Conservation (phyloP, 176 grass and related monocot species). For the Carex parvula region DNA sequence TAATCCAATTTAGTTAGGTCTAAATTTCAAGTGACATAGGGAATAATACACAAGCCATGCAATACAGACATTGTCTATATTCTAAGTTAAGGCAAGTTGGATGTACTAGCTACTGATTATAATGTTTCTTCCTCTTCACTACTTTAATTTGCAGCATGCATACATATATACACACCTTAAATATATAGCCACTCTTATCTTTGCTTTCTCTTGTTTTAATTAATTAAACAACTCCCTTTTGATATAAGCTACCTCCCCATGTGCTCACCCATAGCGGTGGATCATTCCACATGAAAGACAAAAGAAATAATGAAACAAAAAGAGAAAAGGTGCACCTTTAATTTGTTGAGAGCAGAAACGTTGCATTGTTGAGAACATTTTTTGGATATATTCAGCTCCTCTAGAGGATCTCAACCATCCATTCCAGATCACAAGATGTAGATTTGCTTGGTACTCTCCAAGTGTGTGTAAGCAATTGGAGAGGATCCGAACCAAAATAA, state of each 20-base stretch:
- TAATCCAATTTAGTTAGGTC: neutral
- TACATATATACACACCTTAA: neutral
- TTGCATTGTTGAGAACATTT: neutral
- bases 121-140: conserved; percentile 29
- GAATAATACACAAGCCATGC: conserved; percentile 4
- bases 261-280: conserved; percentile 23
- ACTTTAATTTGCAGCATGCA: conserved; percentile 2
- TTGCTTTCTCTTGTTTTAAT: conserved; percentile 19
- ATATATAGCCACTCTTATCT: conserved; percentile 1
- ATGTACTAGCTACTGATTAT: neutral
- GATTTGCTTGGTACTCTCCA: neutral
- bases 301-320: conserved; percentile 37
- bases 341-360: neutral
- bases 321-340: conserved; percentile 24
- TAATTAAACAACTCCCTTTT: conserved; percentile 16
- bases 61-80: conserved; percentile 17
- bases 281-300: conserved; percentile 34
- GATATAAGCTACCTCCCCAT: conserved; percentile 32
- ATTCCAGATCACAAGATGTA: neutral
- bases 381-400: neutral
- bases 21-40: neutral
- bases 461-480: neutral
- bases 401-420: neutral
- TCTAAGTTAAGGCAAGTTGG: conserved; percentile 2
- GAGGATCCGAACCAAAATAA: neutral